Evolutionary conservation across 139 green algal genomes (phyloP).

Genomic region (Ettlia oleoabundans): DNA sequence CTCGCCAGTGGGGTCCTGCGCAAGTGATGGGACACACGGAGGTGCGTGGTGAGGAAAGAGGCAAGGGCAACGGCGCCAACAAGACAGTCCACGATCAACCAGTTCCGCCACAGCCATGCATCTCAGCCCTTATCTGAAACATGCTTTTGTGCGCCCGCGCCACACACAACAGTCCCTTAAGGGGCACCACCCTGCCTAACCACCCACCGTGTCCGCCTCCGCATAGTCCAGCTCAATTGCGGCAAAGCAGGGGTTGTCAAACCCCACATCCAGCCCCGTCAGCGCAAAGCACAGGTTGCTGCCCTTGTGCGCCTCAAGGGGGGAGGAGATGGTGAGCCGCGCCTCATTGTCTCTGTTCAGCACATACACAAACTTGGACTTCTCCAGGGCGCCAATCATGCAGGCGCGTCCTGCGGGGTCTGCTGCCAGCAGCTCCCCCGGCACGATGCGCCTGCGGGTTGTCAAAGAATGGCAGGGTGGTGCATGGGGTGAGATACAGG

Average conservation of each 20-base stretch:
- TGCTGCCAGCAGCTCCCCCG: constrained; percentile 90
- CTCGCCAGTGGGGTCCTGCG: constrained; percentile 86
- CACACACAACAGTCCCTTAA: not conserved
- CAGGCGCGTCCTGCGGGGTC: constrained; percentile 96
- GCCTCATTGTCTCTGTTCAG: constrained; percentile 94
- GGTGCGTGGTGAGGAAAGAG: not conserved
- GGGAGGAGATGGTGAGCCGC: constrained; percentile 96
- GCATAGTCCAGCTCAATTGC: constrained; percentile 98
- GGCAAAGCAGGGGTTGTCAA: constrained; percentile 99
- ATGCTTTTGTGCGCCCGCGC: not conserved
- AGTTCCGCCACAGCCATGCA: too few species aligned
- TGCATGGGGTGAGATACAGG: not conserved
- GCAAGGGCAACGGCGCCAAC: too few species aligned
- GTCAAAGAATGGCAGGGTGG: not conserved
- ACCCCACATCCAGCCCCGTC: constrained; percentile 92
- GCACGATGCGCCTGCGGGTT: constrained; percentile 85
- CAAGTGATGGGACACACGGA: not conserved
- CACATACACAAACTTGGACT: constrained; percentile 99
- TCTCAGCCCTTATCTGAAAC: too few species aligned
- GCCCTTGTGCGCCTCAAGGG: constrained; percentile 96
- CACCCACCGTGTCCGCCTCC: constrained; percentile 88
- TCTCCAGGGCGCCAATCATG: constrained; percentile 95
- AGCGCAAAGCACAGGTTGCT: constrained; percentile 77
- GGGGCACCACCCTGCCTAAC: not conserved
- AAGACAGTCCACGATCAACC: too few species aligned